These are phyloP conservation scores for Inosperma sp. DNA, from an alignment of 768 basidiomycete genomes.

Conservation along the genomic window DNA sequence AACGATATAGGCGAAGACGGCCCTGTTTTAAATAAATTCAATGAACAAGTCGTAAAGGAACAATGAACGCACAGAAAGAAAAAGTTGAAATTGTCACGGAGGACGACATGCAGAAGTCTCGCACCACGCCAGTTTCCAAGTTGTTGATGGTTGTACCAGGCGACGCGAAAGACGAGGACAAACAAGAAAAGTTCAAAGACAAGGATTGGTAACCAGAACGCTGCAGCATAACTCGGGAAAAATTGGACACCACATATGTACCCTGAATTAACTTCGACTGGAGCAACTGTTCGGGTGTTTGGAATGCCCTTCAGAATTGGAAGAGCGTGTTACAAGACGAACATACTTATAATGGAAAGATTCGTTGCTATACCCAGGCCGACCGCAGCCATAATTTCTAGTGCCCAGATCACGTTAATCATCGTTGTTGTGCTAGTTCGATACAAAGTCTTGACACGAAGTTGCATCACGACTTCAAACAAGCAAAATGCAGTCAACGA, in stretches of 20 bases:
- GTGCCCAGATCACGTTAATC: constrained; percentile 18
- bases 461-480: constrained; percentile 24
- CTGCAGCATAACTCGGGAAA: constrained; percentile 20
- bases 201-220: constrained; percentile 30
- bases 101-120: constrained; percentile 19
- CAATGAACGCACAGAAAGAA: constrained; percentile 22
- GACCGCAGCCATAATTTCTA: constrained; percentile 18
- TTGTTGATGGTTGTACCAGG: constrained; percentile 19
- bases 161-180: constrained; percentile 22
- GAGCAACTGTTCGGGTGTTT: constrained; percentile 5
- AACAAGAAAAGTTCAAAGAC: constrained; percentile 28
- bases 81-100: constrained; percentile 28
- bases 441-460: constrained; percentile 26
- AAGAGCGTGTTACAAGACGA: too few species aligned
- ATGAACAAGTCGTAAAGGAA: not conserved
- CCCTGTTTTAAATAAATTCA: constrained; percentile 12
- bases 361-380: constrained; percentile 15
- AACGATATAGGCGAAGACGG: constrained; percentile 21
- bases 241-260: constrained; percentile 16
- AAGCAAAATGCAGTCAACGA: not conserved
- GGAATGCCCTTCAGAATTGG: not conserved
- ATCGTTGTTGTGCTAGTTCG: constrained; percentile 14
- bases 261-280: not conserved
- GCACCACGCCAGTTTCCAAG: constrained; percentile 22
- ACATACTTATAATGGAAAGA: constrained; percentile 20